Evolutionary conservation across 768 basidiomycete species (phyloP).

Genomic region (Termitomyces sp.): DNA sequence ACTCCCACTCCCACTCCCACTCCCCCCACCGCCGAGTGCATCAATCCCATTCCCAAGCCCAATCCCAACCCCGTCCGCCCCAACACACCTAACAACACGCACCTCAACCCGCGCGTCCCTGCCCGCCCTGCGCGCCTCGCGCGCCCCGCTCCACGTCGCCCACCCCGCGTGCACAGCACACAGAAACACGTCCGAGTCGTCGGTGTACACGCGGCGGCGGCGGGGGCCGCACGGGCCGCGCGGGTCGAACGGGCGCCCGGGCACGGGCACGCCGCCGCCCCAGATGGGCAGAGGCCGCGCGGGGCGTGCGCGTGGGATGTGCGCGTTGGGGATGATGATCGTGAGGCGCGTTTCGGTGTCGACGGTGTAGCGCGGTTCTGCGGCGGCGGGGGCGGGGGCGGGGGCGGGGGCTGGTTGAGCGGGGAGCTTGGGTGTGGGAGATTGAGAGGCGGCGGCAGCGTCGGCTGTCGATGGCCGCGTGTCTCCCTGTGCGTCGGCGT

Average conservation of each 20-base stretch:
- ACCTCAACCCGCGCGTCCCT: slow-evolving; percentile 37
- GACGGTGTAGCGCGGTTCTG: slow-evolving; percentile 20
- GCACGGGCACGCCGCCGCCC: slow-evolving; percentile 57
- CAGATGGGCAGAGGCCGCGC: slow-evolving; percentile 49
- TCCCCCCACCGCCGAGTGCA: no score
- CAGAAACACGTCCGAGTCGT: slow-evolving; percentile 69
- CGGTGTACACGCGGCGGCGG: slow-evolving; percentile 55
- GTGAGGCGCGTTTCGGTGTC: slow-evolving; percentile 45
- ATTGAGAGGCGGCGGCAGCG: neutral
- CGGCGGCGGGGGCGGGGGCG: neutral
- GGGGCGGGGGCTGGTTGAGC: neutral
- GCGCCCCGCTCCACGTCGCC: slow-evolving; percentile 40
- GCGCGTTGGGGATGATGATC: slow-evolving; percentile 54
- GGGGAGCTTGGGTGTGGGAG: slow-evolving; percentile 3
- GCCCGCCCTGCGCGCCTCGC: slow-evolving; percentile 31
- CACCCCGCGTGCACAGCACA: slow-evolving; percentile 67
- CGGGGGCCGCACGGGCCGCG: slow-evolving; percentile 9
- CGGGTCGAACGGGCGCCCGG: no score
- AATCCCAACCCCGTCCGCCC: slow-evolving; percentile 4
- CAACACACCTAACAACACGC: slow-evolving; percentile 33
- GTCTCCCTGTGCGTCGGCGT: slow-evolving; percentile 4
- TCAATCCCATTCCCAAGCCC: neutral
- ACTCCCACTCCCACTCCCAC: slow-evolving; percentile 28
- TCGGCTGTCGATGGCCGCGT: neutral
- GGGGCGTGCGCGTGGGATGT: slow-evolving; percentile 53